phyloP scores from a whole-genome alignment of 1,139 yeast genomes.

The Pneumocystis canis region DNA sequence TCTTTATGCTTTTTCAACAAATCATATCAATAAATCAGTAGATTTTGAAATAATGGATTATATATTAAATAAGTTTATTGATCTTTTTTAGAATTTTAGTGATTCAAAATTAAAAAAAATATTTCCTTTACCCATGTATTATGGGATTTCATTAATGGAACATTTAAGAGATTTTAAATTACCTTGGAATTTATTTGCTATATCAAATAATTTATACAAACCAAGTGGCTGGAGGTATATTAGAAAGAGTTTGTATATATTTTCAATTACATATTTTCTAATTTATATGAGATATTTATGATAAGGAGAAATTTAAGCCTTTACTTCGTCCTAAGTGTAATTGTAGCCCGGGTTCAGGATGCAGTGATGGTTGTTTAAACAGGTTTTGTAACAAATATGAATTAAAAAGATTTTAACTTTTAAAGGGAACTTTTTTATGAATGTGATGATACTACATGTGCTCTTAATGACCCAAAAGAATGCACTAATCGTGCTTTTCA shows the following conservation, averaged over 20 bases:
- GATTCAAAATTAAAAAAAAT: not conserved
- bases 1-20: not conserved
- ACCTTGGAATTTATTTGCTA: conserved; percentile 1
- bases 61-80: no score
- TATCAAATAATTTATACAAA: not conserved
- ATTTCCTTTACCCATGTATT: not conserved
- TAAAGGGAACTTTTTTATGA: conserved; percentile 1
- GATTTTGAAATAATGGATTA: no score
- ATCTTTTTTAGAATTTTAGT: not conserved
- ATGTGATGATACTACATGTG: not conserved
- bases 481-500: not conserved
- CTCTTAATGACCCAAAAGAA: not conserved
- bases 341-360: not conserved
- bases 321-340: not conserved
- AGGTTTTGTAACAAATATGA: not conserved
- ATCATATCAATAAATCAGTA: not conserved
- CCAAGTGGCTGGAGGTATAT: not conserved
- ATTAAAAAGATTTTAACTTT: not conserved
- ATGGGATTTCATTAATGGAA: not conserved
- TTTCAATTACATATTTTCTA: not conserved
- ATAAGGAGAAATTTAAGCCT: not conserved
- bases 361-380: not conserved
- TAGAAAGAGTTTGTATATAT: not conserved
- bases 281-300: not conserved
- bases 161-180: not conserved